Base-by-base conservation (phyloP, 2,329 filamentous ascomycete genomes). In the Epichloe glyceriae region DNA sequence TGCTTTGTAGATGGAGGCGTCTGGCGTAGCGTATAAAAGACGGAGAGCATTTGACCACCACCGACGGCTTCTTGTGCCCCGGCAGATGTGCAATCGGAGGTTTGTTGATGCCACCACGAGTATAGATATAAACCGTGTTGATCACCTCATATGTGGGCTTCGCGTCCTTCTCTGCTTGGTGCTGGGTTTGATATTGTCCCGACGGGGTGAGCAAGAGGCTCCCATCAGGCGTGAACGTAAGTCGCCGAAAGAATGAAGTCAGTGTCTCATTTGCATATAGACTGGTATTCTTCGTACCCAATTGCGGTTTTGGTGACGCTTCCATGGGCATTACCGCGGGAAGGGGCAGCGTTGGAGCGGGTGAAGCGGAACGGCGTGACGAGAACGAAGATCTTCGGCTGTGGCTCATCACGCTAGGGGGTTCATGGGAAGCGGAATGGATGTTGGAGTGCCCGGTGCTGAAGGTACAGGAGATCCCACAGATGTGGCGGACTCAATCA, bases 91-190 rank as follows among this genome's bases (percentile, higher is more conserved):
- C 89, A 52, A 97, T 86, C 2, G 93, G 93, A 1, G 93, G 89
- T 65, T 94, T 96, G 70, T 96, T 97, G 62, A 98, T 88, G 22
- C 93, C 93, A 33, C 90, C 93, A 59, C 93, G 78, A 0, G 91
- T 96, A 67, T 98, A 98, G 50, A 98, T 93, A 68, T 98, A 98
- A 20, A 98, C 94, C 0, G 93, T 98, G 63, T 98, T 98, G 60
- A 86, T 89, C 48, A 96, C 78, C 57, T 98, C 91, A 58, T 93
- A 91, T 0, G 78, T 78, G 0, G 81, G 76, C 65, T 90, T 95
- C 2, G 74, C 70, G 55, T 89, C 86, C 46, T 79, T 78, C 20
- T 83, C 72, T 2, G 64, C 57, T 46, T 81, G 79, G 57, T 88
- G 80, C 47, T 88, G 80, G 2, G 85, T 86, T 64, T 95, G 94